Base-by-base conservation (phyloP, 768 basidiomycete genomes). In the Scleroderma citrinum region DNA sequence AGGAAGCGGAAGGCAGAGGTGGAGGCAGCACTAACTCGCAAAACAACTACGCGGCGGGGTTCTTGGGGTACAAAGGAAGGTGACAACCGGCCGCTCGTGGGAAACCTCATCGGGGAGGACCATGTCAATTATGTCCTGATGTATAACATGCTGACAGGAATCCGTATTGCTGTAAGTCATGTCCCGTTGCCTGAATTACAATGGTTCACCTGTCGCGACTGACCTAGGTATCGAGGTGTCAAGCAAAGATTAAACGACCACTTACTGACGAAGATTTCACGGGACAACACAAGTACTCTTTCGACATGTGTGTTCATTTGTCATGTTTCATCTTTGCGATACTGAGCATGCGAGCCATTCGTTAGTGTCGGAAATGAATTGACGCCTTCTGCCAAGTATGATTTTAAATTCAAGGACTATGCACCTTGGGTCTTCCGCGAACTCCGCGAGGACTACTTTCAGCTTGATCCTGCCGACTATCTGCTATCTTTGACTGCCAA, bases 121-220 rank as follows among this genome's bases (percentile, higher is more conserved):
- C 96, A 99, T 69, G 94, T 87, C 67, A 99, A 99, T 72, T 99
- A 97, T 58, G 90, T 98, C 50, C 72, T 99, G 61, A 98, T 98
- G 96, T 99, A 98, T 73, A 98, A 99, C 73, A 99, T 99, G 96
- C 76, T 99, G 60, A 99, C 96, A 4, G 96, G 96, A 5, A 99
- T 99, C 53, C 81, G 96, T 36, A 92, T 93, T 57, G 94, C 85
- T 24, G 94, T 92, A 59, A 62, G 87, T 75, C 12, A 20, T 16
- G 19, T 54, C 29, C 38, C 26, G 52, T 20, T 31, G 21, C 36
- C 8, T 32, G 19, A 29, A 26, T 30, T 11, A 5, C 32, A 12
- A 13, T 36, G 24, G 16, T 50, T 52, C 30, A 50, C 45, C 31
- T 43, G 36, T 44, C 63, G 46, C 44, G 32, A 3, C 4, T n/a